Evolutionary conservation across 257 asterid genomes (phyloP), one percentile per base, ranked within the genome.

Genomic region (Thymus mandschuricus): DNA sequence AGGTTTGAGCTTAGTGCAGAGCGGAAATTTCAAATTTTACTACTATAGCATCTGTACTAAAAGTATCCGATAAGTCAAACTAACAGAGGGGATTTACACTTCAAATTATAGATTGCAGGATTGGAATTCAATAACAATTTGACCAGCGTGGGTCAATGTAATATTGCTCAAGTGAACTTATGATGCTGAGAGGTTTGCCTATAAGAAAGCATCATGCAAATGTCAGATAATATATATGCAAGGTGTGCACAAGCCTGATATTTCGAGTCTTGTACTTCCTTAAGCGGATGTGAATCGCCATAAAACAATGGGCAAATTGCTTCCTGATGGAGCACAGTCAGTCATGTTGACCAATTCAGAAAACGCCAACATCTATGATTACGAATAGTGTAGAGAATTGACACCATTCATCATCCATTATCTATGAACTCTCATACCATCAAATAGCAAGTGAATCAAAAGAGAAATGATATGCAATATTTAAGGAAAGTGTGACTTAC

Each of bases 401-500:
- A 63, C 61, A 64, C 45, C 64, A 31, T 62, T 59, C 40, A 70
- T 70, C 38, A 64, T 10, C 31, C 33, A 28, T 51, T 33, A 28
- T 56, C 12, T 30, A 31, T 27, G 29, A 49, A 60, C 33, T 45
- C 21, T 11, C 21, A n/a, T 49, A 43, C 51, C 64, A 48, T 21
- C 9, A 15, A 71, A 64, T 29, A 48, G 60, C 45, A 69, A 35
- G 46, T 38, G 8, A n/a, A 63, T 41, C 54, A 43, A 70, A 21
- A 41, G 9, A 57, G 48, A 43, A n/a, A 46, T 40, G 30, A 72
- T 33, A 31, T 55, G 60, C 6, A 50, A 65, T 34, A 38, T 35
- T 8, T 55, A 69, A 64, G 69, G 55, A 45, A 76, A 52, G 67
- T 69, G 68, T 15, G 56, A 79, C 94, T 86, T 77, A 90, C 97